Conservation (phyloP, 208 protist species). For the Phytomonas serpens region DNA sequence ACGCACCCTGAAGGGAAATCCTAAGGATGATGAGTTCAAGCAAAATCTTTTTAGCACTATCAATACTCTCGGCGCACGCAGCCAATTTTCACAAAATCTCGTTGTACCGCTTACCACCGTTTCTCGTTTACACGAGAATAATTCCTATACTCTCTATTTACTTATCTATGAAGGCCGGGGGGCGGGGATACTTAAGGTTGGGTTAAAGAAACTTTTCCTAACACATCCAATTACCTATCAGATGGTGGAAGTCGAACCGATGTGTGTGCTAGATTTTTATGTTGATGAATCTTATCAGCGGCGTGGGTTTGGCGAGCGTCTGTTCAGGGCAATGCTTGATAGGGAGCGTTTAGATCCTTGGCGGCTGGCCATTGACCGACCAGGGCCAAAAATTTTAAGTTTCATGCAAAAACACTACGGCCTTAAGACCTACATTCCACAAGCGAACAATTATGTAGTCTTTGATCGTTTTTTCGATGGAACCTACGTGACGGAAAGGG, state of each 20-base stretch:
- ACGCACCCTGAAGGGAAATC: conserved; percentile 3
- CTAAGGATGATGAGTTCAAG: conserved; percentile 16
- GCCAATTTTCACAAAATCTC: conserved; percentile 47
- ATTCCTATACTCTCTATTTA: conserved; percentile 60
- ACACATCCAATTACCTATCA: conserved; percentile 28
- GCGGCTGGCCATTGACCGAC: conserved; percentile 86
- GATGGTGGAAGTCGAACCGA: conserved; percentile 84
- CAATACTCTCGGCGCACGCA: conserved; percentile 61
- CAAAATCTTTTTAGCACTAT: conserved; percentile 54
- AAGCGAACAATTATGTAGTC: conserved; percentile 93
- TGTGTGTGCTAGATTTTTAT: conserved; percentile 93
- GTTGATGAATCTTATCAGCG: conserved; percentile 84
- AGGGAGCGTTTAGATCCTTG: conserved; percentile 28
- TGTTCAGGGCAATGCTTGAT: conserved; percentile 76
- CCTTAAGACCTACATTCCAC: conserved; percentile 59
- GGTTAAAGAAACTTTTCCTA: conserved; percentile 86
- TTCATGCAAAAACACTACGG: conserved; percentile 88
- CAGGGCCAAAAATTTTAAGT: conserved; percentile 81
- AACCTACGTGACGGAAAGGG: conserved; percentile 40
- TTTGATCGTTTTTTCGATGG: conserved; percentile 81
- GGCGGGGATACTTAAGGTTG: conserved; percentile 88
- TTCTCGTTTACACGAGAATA: conserved; percentile 38
- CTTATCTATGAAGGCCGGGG: conserved; percentile 34
- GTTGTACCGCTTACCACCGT: conserved; percentile 56
- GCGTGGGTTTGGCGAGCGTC: conserved; percentile 58